Conservation (phyloP, 352 stramenopile genomes). For the Blastocystis hominis region DNA sequence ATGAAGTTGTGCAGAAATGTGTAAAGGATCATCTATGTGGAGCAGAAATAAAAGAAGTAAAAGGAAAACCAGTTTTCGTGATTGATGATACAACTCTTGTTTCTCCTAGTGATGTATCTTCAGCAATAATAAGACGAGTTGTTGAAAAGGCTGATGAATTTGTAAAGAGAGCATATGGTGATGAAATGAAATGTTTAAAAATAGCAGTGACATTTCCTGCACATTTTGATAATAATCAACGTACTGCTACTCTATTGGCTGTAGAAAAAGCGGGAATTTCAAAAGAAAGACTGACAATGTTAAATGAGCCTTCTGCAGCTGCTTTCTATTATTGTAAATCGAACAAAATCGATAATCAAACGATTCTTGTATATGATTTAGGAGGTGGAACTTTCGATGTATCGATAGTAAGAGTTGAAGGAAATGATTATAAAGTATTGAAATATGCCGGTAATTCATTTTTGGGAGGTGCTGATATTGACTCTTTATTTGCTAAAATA, state of each 20-base stretch:
- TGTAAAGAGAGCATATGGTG: no score
- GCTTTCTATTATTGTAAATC: neutral
- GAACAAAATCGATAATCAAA: conserved; percentile 13
- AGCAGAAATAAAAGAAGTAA: neutral
- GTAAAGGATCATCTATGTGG: neutral
- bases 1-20: neutral
- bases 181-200: neutral
- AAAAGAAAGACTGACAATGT: neutral
- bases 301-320: conserved; percentile 48
- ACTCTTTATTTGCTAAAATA: conserved; percentile 48
- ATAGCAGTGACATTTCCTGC: neutral
- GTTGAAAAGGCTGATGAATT: neutral
- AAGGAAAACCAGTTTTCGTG: neutral
- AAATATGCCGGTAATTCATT: conserved; percentile 76
- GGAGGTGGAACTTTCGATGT: conserved; percentile 71
- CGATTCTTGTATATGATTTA: conserved; percentile 66
- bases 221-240: conserved; percentile 37
- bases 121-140: neutral
- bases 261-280: neutral
- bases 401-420: conserved; percentile 24
- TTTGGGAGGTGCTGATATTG: conserved; percentile 75
- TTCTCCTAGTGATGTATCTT: neutral
- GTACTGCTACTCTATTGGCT: neutral
- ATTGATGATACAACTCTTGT: neutral
- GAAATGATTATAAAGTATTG: conserved; percentile 62